phyloP scores from a whole-genome alignment of 192 early-diverging fungal species.

The Gryganskiella cystojenkinii region DNA sequence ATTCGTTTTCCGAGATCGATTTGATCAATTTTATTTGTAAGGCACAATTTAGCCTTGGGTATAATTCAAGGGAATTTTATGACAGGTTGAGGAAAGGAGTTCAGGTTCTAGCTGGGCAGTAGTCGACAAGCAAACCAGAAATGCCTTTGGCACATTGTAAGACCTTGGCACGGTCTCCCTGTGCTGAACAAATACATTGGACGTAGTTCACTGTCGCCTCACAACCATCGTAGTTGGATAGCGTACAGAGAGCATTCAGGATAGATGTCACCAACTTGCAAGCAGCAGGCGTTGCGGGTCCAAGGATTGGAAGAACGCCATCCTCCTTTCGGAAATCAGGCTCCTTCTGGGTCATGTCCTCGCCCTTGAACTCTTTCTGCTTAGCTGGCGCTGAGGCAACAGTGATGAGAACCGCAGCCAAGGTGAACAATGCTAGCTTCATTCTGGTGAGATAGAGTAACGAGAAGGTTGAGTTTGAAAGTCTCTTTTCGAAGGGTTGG shows the following conservation, averaged over 20 bases:
- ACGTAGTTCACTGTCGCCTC: slow-evolving; percentile 1
- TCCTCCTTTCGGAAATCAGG: too few species aligned
- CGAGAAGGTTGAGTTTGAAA: too few species aligned
- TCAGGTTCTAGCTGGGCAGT: too few species aligned
- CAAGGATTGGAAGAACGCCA: slow-evolving; percentile 4
- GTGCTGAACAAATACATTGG: slow-evolving; percentile 4
- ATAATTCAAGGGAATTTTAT: too few species aligned
- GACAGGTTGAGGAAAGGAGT: too few species aligned
- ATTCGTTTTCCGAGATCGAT: too few species aligned
- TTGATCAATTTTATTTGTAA: too few species aligned
- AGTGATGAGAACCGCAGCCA: not conserved
- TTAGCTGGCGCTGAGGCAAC: not conserved
- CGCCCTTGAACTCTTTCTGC: too few species aligned
- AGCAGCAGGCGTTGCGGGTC: not conserved
- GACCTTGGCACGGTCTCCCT: not conserved
- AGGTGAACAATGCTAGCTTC: slow-evolving; percentile 8
- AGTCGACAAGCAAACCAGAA: too few species aligned
- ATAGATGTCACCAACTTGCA: slow-evolving; percentile 6
- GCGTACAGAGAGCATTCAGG: not conserved
- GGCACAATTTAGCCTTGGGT: too few species aligned
- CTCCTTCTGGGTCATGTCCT: too few species aligned
- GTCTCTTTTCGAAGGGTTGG: too few species aligned
- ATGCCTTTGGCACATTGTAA: not conserved
- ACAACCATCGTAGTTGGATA: slow-evolving; percentile 9
- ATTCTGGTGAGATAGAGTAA: not conserved